Evolutionary conservation across 2,329 filamentous ascomycete species (phyloP), one percentile per base, ranked within the genome.

Genomic region (Phoma sp.): DNA sequence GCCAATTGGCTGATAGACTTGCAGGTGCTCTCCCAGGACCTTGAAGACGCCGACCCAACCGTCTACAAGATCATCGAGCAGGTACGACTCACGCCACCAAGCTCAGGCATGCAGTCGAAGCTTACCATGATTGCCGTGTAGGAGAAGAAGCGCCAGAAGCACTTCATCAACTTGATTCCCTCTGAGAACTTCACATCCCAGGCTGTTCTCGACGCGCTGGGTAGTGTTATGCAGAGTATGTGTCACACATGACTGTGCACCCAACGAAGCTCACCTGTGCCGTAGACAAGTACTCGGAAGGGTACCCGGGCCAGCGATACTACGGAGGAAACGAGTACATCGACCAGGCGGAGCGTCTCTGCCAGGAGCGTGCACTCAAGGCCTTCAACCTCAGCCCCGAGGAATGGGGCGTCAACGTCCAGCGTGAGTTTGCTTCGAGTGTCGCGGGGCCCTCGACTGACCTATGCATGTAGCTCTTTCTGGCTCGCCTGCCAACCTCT

Each of bases 281-380:
- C 36, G 92, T 74, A 80, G 81, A 99, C 87, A 99, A 99, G 84
- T 99, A 99, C 86, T 97, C 92, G 17, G 95, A 99, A 84, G 95
- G 95, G 65, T 96, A 96, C 79, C 95, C 95, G 67, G 95, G 95
- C 76, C 95, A 95, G 71, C 89, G 95, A 80, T 99, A 99, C 86
- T 99, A 99, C 75, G 95, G 95, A 75, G 95, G 95, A 75, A 99
- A 99, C 84, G 90, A 99, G 85, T 92, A 95, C 85, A 99, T 99
- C 68, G 95, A 99, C 79, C 85, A 91, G 79, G 92, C 97, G 72
- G 95, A 99, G 85, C 85, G 90, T 66, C 89, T 95, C 58, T 99
- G 95, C 86, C 95, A 99, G 84, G 85, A 87, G 78, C 90, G 95
- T 80, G 95, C 95, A 64, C 89, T 99, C 62, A 85, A 91, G 80